Percentiles rank a stretch among this genome's conserved stretches.
Evolutionary conservation across 306 rosid species (phyloP).

Genomic region (Prinsepia uniflora): DNA sequence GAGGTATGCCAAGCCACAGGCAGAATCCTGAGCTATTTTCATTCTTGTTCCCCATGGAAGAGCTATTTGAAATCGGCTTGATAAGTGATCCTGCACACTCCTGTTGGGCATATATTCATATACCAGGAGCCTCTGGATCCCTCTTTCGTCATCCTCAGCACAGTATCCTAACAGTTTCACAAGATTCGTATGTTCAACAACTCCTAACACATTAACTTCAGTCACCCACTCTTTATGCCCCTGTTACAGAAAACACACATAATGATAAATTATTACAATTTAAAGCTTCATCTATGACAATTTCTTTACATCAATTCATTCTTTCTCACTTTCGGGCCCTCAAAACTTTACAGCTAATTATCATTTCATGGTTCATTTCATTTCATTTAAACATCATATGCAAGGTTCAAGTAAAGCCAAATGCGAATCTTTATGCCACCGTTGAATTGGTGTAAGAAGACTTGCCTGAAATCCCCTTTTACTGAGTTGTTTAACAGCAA

Average conservation of each 20-base stretch:
- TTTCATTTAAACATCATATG: background rate
- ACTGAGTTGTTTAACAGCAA: conserved; percentile 61
- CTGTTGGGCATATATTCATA: conserved; percentile 61
- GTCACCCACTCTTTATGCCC: conserved; percentile 73
- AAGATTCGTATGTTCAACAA: conserved; percentile 51
- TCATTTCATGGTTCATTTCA: background rate
- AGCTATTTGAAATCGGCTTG: conserved; percentile 37
- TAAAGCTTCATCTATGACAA: background rate
- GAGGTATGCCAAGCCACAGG: conserved; percentile 59
- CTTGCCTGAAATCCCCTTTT: conserved; percentile 66
- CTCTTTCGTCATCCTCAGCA: conserved; percentile 64
- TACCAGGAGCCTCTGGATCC: conserved; percentile 50
- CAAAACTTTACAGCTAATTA: background rate
- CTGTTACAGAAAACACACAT: conserved; percentile 21
- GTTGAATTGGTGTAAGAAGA: background rate
- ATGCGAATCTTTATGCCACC: background rate
- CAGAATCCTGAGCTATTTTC: conserved; percentile 60
- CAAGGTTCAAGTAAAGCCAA: background rate
- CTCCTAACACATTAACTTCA: conserved; percentile 56
- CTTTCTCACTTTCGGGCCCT: no score
- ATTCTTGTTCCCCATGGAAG: conserved; percentile 54
- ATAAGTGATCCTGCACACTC: conserved; percentile 57
- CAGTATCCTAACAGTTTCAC: conserved; percentile 55
- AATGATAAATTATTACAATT: background rate
- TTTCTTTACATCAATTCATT: no score